These are phyloP conservation scores for Colletotrichum higginsianum DNA, from an alignment of 2,329 filamentous ascomycete species.

Conservation along the genomic window DNA sequence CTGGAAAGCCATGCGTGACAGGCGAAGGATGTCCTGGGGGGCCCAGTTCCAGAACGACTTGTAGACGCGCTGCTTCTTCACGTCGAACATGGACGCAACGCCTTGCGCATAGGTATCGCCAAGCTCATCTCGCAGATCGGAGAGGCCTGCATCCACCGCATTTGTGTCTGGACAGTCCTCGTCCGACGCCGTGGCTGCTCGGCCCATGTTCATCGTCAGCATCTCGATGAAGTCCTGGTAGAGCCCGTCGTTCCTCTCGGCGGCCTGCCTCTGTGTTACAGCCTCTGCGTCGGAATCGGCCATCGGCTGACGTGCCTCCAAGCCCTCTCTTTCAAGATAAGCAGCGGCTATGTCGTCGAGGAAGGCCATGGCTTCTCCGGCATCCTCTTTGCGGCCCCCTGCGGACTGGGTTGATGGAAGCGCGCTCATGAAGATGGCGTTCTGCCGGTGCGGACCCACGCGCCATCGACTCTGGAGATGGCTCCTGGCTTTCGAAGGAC, in stretches of 20 bases:
- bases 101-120: constrained; percentile 95
- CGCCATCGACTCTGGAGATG: constrained; percentile 96
- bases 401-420: constrained; percentile 79
- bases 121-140: constrained; percentile 74
- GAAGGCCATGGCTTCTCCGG: background rate
- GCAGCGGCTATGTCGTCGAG: background rate
- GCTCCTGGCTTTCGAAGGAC: constrained; percentile 94
- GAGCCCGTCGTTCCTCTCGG: background rate
- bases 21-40: constrained; percentile 76
- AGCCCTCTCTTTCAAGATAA: constrained; percentile 1
- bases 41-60: constrained; percentile 99
- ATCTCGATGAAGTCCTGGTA: background rate
- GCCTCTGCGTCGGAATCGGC: background rate
- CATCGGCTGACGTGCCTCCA: background rate
- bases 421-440: constrained; percentile 88
- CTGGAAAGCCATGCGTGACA: constrained; percentile 7
- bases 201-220: background rate
- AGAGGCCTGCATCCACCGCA: background rate
- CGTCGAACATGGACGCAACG: constrained; percentile 93
- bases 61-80: constrained; percentile 94
- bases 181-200: no score
- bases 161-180: background rate
- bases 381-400: background rate
- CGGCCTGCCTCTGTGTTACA: background rate
- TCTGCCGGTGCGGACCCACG: constrained; percentile 86